Percentiles rank a stretch among this genome's conserved stretches.
Conservation (phyloP, 306 rosid species). For the Vicia faba region DNA sequence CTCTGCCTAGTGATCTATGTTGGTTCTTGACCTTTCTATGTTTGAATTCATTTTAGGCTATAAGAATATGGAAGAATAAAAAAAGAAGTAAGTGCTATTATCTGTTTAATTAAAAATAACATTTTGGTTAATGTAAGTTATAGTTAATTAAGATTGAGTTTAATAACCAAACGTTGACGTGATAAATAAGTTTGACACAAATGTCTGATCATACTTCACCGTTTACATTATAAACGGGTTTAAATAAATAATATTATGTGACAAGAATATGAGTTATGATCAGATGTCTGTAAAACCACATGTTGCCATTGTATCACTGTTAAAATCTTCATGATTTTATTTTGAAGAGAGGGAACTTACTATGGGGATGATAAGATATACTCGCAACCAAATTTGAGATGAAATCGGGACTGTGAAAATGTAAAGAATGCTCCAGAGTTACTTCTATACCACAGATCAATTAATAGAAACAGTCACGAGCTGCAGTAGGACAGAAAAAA, state of each 20-base stretch:
- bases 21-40: conserved; percentile 1
- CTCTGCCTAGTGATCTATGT: not conserved
- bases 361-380: not conserved
- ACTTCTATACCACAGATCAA: conserved; percentile 16
- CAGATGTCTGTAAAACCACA: not conserved
- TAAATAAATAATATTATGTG: not conserved
- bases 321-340: conserved; percentile 3
- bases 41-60: not conserved
- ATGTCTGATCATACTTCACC: not conserved
- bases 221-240: not conserved
- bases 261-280: not conserved
- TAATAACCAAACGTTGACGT: not conserved
- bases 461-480: too few species aligned
- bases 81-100: not conserved
- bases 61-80: not conserved
- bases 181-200: not conserved
- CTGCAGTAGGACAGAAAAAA: too few species aligned
- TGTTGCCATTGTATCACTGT: not conserved
- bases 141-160: not conserved
- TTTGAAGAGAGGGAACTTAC: too few species aligned
- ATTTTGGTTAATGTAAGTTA: not conserved
- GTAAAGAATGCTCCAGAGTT: not conserved
- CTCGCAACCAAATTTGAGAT: not conserved
- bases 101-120: not conserved
- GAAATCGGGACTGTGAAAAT: not conserved